Base-by-base conservation (phyloP, 768 basidiomycete genomes). In the Amanita exitialis region DNA sequence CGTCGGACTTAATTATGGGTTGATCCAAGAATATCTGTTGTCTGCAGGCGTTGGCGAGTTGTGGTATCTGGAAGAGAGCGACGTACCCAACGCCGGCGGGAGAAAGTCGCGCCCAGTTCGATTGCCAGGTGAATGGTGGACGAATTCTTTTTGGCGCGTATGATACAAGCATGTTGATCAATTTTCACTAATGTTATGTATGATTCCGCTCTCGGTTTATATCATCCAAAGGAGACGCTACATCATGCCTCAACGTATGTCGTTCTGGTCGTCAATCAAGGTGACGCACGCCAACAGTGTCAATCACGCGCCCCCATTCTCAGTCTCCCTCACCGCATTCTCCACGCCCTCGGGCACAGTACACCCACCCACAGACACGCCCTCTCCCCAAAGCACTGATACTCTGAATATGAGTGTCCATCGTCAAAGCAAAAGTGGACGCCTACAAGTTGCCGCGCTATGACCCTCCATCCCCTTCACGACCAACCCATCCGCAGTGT, bases 341-440 rank as follows among this genome's bases (percentile, higher is more conserved):
- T 74, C 70, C 25, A 90, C 83, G 3, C 94, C 95, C 13, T 98
- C 93, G 2, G 95, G 95, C 0, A 99, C 94, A 54, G 90, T 93
- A 68, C 96, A 99, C 21, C 96, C 96, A 25, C 96, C 96, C 66
- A 98, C 96, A 98, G 71, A 65, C 88, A 86, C 1, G 86, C 88
- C 12, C 96, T 79, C 67, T 99, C 96, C 1, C 92, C 91, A 20
- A 76, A 69, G 59, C 86, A 90, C 49, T 62, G 69, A 84, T 83
- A 90, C 43, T 81, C 74, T 0, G 91, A 45, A 38, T 27, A 32
- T 25, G n/a, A n/a, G n/a, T n/a, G n/a, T n/a, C 15, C 32, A 28
- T 35, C n/a, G n/a, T n/a, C n/a, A n/a, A n/a, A 50, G 36, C 35
- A 37, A 39, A 13, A 74, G n/a, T n/a, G n/a, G n/a, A n/a, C n/a